phyloP scores from a whole-genome alignment of 78 protist genomes.

The Dictyostelium purpureum region DNA sequence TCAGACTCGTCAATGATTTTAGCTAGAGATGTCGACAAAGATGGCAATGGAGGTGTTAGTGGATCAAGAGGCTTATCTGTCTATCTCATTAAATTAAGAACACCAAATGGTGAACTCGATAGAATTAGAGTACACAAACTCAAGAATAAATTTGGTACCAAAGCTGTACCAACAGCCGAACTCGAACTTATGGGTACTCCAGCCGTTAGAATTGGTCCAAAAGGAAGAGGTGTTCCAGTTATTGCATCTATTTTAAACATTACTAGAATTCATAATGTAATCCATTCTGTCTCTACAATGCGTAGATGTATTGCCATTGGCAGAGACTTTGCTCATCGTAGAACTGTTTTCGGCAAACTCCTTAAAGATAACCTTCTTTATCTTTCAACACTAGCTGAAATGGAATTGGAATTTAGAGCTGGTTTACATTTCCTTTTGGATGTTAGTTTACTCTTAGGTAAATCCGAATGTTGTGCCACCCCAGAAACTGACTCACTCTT shows the following conservation, averaged over 20 bases:
- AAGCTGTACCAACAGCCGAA: slow-evolving; percentile 87
- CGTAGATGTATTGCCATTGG: slow-evolving; percentile 49
- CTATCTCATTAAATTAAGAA: slow-evolving; percentile 36
- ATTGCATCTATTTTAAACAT: slow-evolving; percentile 79
- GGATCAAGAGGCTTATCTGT: slow-evolving; percentile 77
- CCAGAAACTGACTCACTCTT: slow-evolving; percentile 37
- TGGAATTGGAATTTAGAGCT: slow-evolving; percentile 72
- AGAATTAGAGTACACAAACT: slow-evolving; percentile 70
- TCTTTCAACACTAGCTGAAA: slow-evolving; percentile 61
- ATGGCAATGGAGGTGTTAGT: background rate
- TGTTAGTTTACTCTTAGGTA: slow-evolving; percentile 68
- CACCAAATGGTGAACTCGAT: slow-evolving; percentile 38
- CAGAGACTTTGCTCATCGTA: slow-evolving; percentile 70
- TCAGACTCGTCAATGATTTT: slow-evolving; percentile 66
- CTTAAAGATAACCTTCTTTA: slow-evolving; percentile 54
- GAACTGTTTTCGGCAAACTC: slow-evolving; percentile 41
- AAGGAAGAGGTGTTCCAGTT: slow-evolving; percentile 81
- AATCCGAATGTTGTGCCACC: background rate
- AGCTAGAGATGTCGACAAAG: slow-evolving; percentile 69
- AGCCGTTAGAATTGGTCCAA: slow-evolving; percentile 32
- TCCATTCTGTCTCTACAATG: slow-evolving; percentile 57
- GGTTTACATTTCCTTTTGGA: slow-evolving; percentile 46
- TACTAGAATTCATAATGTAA: slow-evolving; percentile 80
- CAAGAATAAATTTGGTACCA: slow-evolving; percentile 88
- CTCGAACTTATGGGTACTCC: slow-evolving; percentile 59